phyloP scores from a whole-genome alignment of 345 rosid species.

The Hirschfeldia incana region DNA sequence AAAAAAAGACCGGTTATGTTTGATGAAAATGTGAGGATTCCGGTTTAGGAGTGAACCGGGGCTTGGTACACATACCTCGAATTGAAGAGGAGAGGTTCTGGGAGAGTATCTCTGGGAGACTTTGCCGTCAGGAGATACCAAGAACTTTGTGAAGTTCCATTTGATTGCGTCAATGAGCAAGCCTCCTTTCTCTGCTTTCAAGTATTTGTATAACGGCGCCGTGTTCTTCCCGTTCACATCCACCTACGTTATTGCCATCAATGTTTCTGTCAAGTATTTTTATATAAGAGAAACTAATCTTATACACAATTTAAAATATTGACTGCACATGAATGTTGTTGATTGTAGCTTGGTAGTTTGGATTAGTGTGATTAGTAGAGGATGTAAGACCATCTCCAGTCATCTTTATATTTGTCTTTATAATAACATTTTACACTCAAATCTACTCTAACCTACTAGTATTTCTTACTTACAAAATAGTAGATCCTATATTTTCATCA shows the following conservation, averaged over 20 bases:
- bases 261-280: neutral
- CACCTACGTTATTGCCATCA: slow-evolving; percentile 47
- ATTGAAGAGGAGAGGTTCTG: slow-evolving; percentile 77
- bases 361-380: slow-evolving; percentile 10
- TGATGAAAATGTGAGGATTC: neutral
- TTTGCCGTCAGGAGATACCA: slow-evolving; percentile 73
- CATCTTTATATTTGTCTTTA: too few species aligned
- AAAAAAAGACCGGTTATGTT: neutral
- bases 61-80: slow-evolving; percentile 51
- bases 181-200: slow-evolving; percentile 84
- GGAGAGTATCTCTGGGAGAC: slow-evolving; percentile 80
- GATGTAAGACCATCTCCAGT: neutral
- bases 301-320: neutral
- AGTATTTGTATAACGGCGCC: slow-evolving; percentile 73
- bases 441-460: too few species aligned
- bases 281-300: too few species aligned
- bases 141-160: slow-evolving; percentile 94
- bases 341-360: neutral
- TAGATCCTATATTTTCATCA: too few species aligned
- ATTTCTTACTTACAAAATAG: too few species aligned
- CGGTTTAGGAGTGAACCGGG: slow-evolving; percentile 14
- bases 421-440: too few species aligned
- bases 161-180: slow-evolving; percentile 73
- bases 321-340: neutral
- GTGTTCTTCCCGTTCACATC: slow-evolving; percentile 91